These are phyloP conservation scores for Clitopilus passeckerianus DNA, from an alignment of 768 basidiomycete species.

Conservation along the genomic window DNA sequence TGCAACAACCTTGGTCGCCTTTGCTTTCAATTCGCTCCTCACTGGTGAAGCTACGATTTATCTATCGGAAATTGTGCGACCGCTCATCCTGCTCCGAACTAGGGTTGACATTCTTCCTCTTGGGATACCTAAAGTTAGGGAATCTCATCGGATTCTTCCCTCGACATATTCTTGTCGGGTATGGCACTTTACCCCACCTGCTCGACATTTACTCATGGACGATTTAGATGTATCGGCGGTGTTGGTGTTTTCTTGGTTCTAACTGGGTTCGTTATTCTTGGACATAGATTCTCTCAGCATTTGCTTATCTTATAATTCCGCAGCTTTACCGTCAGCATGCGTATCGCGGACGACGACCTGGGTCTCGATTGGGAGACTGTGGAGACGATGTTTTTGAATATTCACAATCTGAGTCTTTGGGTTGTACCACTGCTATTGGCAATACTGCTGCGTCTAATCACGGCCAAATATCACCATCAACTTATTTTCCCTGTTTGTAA, in stretches of 20 bases:
- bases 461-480: conserved; percentile 77
- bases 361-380: conserved; percentile 61
- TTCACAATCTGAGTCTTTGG: conserved; percentile 72
- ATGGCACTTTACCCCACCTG: conserved; percentile 7
- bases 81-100: conserved; percentile 4
- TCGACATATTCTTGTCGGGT: conserved; percentile 94
- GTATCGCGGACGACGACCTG: conserved; percentile 76
- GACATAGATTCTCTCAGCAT: neutral
- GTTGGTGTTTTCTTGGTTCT: conserved; percentile 89
- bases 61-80: neutral
- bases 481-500: conserved; percentile 85
- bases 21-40: conserved; percentile 79
- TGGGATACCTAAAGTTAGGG: conserved; percentile 81
- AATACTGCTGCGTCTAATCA: conserved; percentile 72
- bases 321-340: conserved; percentile 81
- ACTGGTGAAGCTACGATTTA: conserved; percentile 51
- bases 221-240: conserved; percentile 81
- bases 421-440: conserved; percentile 73
- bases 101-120: conserved; percentile 81
- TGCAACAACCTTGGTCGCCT: conserved; percentile 90
- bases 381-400: conserved; percentile 60
- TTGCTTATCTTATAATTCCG: neutral
- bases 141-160: conserved; percentile 93
- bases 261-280: conserved; percentile 58
- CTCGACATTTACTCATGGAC: neutral